Base-by-base conservation (phyloP, 1,284 basidiomycete species). In the Termitomyces sp. region DNA sequence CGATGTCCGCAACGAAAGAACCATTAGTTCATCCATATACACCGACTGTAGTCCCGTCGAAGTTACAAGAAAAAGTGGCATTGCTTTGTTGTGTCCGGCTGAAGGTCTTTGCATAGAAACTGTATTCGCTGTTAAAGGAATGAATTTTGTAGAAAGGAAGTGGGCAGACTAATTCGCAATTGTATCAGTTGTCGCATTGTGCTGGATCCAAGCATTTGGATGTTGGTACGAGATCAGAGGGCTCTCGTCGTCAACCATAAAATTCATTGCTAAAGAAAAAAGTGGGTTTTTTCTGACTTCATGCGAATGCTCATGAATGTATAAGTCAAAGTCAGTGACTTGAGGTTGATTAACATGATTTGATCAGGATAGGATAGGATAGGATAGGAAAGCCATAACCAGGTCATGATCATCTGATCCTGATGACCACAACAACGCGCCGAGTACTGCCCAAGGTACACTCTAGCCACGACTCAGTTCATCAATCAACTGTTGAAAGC, bases 211-310 rank as follows among this genome's bases (percentile, higher is more conserved):
- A 26, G 50, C 50, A 1, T 40, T 31, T 14, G 38, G 30, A 10
- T 45, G 50, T 18, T 47, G 37, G 19, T 52, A 52, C n/a, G 19
- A 40, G 10, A 52, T 52, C 6, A 52, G 44, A 42, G 50, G 50
- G n/a, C 38, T 52, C 13, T 41, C 30, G 45, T 52, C 45, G 24
- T 52, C 50, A 21, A 52, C 34, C 0, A 37, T 42, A 5, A 47
- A 7, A 13, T 3, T 11, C 31, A 33, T 33, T 33, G 31, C 13
- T 33, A 13, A 33, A 33, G 31, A 5, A 24, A n/a, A 24, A 5
- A 24, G 21, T 24, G 21, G 21, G 21, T 24, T 5, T 24, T 24
- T 3, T 24, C 21, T 24, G 21, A 24, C n/a, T n/a, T n/a, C 21
- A 24, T 24, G 21, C 21, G 21, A 24, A 24, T 24, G 21, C 21